Percentiles rank a stretch among this genome's conserved stretches.
phyloP scores from a whole-genome alignment of 805 yeast genomes.

The Yamadazyma ubonensis region DNA sequence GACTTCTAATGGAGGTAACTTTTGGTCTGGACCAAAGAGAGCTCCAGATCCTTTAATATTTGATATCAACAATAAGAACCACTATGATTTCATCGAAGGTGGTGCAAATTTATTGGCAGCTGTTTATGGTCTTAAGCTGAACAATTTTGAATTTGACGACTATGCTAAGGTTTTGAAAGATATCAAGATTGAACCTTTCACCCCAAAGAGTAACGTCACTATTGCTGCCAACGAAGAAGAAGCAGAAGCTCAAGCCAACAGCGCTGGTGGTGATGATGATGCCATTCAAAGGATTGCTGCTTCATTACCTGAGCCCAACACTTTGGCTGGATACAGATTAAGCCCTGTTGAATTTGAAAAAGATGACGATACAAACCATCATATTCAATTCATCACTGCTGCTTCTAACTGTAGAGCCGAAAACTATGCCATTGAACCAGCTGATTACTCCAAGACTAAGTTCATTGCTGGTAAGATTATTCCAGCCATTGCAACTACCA shows the following conservation, averaged over 20 bases:
- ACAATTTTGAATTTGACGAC: slow-evolving; percentile 45
- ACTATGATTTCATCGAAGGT: slow-evolving; percentile 77
- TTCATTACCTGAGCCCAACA: slow-evolving; percentile 82
- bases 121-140: slow-evolving; percentile 86
- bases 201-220: slow-evolving; percentile 70
- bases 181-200: slow-evolving; percentile 52
- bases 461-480: slow-evolving; percentile 97
- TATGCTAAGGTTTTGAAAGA: slow-evolving; percentile 55
- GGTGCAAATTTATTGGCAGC: slow-evolving; percentile 91
- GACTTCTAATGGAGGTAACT: slow-evolving; percentile 86
- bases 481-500: slow-evolving; percentile 98
- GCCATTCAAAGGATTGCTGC: slow-evolving; percentile 69
- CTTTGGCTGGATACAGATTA: slow-evolving; percentile 84
- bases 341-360: slow-evolving; percentile 94
- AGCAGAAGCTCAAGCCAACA: slow-evolving; percentile 74
- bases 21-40: slow-evolving; percentile 98
- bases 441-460: slow-evolving; percentile 87
- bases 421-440: slow-evolving; percentile 85
- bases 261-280: slow-evolving; percentile 47
- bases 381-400: slow-evolving; percentile 92
- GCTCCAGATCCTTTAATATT: slow-evolving; percentile 87
- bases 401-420: slow-evolving; percentile 95
- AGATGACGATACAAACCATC: slow-evolving; percentile 96
- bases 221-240: slow-evolving; percentile 87
- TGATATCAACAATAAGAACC: slow-evolving; percentile 73